Conservation (phyloP, 768 basidiomycete species). For the Mycena rebaudengoi region DNA sequence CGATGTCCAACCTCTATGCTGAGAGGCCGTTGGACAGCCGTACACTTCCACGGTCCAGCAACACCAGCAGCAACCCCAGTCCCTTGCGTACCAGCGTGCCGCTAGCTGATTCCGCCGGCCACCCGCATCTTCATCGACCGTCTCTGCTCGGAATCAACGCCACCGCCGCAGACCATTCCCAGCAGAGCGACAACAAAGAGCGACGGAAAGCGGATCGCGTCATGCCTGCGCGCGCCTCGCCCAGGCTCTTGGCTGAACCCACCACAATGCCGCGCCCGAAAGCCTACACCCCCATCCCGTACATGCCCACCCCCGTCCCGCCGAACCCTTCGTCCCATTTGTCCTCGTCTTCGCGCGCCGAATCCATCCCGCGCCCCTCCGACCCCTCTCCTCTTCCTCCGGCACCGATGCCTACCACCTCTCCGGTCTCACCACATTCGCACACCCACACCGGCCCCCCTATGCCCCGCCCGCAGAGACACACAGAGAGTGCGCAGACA, state of each 20-base stretch:
- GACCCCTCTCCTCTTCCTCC: no score
- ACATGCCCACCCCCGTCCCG: no score
- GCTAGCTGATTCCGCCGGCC: constrained; percentile 7
- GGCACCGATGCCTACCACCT: no score
- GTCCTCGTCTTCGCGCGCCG: no score
- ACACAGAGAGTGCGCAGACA: no score
- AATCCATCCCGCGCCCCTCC: no score
- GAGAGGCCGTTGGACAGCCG: neutral
- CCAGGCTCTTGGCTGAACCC: neutral
- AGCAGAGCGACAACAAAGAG: constrained; percentile 41
- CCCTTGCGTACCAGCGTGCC: constrained; percentile 3
- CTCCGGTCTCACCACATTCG: no score
- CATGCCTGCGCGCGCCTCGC: constrained; percentile 12
- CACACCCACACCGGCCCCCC: no score
- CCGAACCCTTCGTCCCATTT: no score
- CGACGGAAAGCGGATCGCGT: constrained; percentile 39
- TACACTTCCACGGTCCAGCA: constrained; percentile 8
- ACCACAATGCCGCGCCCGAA: neutral
- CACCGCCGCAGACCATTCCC: constrained; percentile 41
- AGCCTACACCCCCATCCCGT: neutral
- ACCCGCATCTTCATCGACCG: neutral
- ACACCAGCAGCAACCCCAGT: constrained; percentile 14
- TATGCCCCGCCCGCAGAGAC: no score
- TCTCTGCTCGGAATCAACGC: constrained; percentile 1
- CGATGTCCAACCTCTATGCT: neutral